These are phyloP conservation scores for Endocalyx cinctus DNA, from an alignment of 2,329 filamentous ascomycete species.

Conservation along the genomic window DNA sequence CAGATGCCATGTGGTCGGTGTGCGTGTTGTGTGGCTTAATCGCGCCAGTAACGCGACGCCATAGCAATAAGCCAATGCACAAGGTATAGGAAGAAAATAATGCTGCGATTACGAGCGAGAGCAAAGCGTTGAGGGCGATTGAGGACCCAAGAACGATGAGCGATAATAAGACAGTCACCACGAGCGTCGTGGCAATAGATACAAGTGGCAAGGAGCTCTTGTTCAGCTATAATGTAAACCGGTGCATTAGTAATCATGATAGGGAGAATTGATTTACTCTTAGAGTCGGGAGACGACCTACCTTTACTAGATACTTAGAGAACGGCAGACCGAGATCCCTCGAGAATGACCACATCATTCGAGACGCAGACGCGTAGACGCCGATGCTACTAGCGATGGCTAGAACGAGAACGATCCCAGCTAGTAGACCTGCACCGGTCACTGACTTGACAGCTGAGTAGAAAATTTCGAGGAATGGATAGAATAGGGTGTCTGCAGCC, in stretches of 20 bases:
- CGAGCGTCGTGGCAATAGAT: slow-evolving; percentile 11
- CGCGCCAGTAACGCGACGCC: slow-evolving; percentile 29
- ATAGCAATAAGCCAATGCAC: slow-evolving; percentile 33
- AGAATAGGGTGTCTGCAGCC: slow-evolving; percentile 14
- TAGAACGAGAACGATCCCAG: slow-evolving; percentile 15
- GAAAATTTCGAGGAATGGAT: slow-evolving; percentile 24
- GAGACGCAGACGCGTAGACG: slow-evolving; percentile 16
- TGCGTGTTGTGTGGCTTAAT: slow-evolving; percentile 14
- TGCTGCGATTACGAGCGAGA: slow-evolving; percentile 36
- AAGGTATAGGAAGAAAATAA: slow-evolving; percentile 40
- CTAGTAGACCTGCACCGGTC: slow-evolving; percentile 15
- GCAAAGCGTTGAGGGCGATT: slow-evolving; percentile 38
- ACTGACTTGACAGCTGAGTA: slow-evolving; percentile 14
- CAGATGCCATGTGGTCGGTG: no score
- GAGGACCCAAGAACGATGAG: slow-evolving; percentile 18
- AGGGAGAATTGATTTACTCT: slow-evolving; percentile 6
- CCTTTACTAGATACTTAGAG: slow-evolving; percentile 2
- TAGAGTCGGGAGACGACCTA: no score
- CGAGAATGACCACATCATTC: slow-evolving; percentile 23
- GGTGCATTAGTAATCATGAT: no score
- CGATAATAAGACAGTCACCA: slow-evolving; percentile 15
- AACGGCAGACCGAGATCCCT: slow-evolving; percentile 18
- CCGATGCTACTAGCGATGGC: slow-evolving; percentile 14
- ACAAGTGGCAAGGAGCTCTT: slow-evolving; percentile 13
- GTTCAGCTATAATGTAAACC: slow-evolving; percentile 11